A percentile compares a stretch with the other conserved stretches of the same genome.
Evolutionary conservation across 2,329 filamentous ascomycete species (phyloP).

Genomic region (Pestalotiopsis fici): DNA sequence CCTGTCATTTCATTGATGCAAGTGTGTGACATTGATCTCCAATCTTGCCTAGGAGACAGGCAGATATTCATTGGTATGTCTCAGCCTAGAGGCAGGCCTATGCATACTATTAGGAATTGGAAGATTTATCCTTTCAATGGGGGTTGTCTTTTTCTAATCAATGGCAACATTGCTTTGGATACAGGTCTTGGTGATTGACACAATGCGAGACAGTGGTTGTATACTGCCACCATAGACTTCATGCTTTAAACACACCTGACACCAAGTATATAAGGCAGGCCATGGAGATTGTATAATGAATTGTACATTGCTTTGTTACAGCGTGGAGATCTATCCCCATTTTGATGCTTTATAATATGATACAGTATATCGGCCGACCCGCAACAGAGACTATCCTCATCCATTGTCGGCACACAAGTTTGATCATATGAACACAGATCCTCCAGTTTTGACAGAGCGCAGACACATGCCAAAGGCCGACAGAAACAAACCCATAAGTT

Average conservation of each 20-base stretch:
- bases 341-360: constrained; percentile 14
- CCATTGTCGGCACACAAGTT: not conserved
- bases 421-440: not conserved
- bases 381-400: not conserved
- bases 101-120: no score
- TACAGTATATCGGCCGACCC: constrained; percentile 6
- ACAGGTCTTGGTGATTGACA: no score
- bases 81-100: no score
- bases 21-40: not conserved
- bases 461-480: not conserved
- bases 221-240: no score
- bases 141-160: no score
- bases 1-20: not conserved
- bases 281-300: not conserved
- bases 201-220: no score
- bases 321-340: constrained; percentile 6
- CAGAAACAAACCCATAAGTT: not conserved
- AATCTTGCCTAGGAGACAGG: no score
- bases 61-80: no score
- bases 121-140: no score
- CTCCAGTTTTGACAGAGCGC: not conserved
- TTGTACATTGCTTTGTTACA: constrained; percentile 8
- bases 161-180: no score
- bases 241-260: no score
- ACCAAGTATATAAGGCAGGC: no score